Conservation (phyloP, 331 rosid species). For the Phaseolus coccineus region DNA sequence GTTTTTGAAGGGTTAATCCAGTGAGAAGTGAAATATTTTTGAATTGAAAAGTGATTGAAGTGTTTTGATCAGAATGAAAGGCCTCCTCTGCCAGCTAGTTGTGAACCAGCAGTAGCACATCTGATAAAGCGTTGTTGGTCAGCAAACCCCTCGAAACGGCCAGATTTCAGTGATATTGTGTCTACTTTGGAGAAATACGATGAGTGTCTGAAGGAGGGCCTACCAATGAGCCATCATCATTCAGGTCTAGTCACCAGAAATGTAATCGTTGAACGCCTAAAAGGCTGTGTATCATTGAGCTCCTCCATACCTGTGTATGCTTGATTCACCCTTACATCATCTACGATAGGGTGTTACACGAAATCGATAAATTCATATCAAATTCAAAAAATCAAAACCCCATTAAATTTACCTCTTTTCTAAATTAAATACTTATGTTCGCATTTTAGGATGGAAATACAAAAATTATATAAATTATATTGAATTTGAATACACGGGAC, state of each 20-base stretch:
- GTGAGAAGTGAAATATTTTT: not conserved
- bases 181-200: slow-evolving; percentile 76
- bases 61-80: slow-evolving; percentile 71
- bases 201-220: slow-evolving; percentile 83
- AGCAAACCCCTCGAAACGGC: slow-evolving; percentile 84
- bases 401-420: too few relatives aligned
- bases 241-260: slow-evolving; percentile 61
- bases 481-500: too few relatives aligned
- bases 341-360: too few relatives aligned
- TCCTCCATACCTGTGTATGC: slow-evolving; percentile 86
- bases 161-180: slow-evolving; percentile 84
- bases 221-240: slow-evolving; percentile 70
- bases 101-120: slow-evolving; percentile 81
- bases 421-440: too few relatives aligned
- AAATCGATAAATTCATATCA: too few relatives aligned
- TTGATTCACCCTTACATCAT: slow-evolving; percentile 42
- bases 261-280: slow-evolving; percentile 68
- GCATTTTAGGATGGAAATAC: too few relatives aligned
- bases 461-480: too few relatives aligned
- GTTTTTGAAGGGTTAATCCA: not conserved
- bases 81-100: slow-evolving; percentile 87
- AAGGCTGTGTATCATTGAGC: slow-evolving; percentile 72
- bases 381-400: too few relatives aligned
- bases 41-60: not conserved
- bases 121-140: slow-evolving; percentile 89